Percentiles rank a stretch among this genome's conserved stretches.
Conservation (phyloP, 2,329 filamentous ascomycete genomes). For the Arthrobotrys sinensis region DNA sequence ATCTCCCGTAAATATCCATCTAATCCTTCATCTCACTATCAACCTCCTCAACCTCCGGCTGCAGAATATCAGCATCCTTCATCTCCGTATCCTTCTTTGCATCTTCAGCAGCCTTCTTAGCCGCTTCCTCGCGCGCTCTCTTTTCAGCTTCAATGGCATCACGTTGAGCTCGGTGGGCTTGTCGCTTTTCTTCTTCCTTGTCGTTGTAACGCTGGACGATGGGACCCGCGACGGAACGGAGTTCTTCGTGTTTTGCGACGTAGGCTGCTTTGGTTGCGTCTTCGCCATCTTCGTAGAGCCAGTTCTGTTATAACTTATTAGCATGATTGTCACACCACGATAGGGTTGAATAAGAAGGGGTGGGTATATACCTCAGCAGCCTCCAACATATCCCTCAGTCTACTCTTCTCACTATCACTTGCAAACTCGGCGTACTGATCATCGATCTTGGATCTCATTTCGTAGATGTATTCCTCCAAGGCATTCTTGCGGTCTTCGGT, state of each 20-base stretch:
- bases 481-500: constrained; percentile 99
- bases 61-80: constrained; percentile 65
- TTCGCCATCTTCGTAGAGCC: constrained; percentile 97
- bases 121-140: constrained; percentile 79
- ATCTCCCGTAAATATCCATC: not conserved
- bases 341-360: not conserved
- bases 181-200: constrained; percentile 89
- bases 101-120: constrained; percentile 73
- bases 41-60: constrained; percentile 48
- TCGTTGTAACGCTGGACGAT: constrained; percentile 96
- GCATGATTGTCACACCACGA: constrained; percentile 3
- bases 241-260: constrained; percentile 94
- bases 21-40: constrained; percentile 59
- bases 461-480: constrained; percentile 97
- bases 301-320: constrained; percentile 78
- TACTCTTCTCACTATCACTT: constrained; percentile 91
- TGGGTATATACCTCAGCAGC: constrained; percentile 79
- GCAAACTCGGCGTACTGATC: constrained; percentile 91
- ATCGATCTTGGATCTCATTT: constrained; percentile 94
- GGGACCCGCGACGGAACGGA: constrained; percentile 89
- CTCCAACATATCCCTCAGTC: constrained; percentile 86
- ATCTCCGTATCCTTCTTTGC: constrained; percentile 76
- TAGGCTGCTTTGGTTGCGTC: constrained; percentile 95
- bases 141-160: constrained; percentile 74
- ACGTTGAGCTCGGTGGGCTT: constrained; percentile 77